Percentiles rank a stretch among this genome's conserved stretches.
These are phyloP conservation scores for Acer campestre DNA, from an alignment of 345 rosid species.

Conservation along the genomic window DNA sequence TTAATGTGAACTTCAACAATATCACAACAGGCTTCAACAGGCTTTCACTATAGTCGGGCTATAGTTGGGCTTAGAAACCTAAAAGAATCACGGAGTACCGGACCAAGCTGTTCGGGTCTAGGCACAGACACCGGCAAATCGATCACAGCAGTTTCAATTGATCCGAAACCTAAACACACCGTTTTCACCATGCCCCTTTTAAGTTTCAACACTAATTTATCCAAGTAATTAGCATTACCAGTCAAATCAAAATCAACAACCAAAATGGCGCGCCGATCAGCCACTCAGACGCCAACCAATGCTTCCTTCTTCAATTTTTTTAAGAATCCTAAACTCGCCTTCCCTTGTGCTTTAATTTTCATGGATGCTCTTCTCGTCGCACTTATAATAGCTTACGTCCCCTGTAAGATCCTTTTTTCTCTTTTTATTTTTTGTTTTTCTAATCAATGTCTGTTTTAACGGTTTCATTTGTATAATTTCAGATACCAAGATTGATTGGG, in stretches of 20 bases:
- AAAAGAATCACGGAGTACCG: no score
- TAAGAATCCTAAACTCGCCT: constrained; percentile 37
- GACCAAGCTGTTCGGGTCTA: neutral
- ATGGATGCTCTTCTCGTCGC: constrained; percentile 66
- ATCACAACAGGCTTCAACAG: no score
- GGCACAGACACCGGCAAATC: neutral
- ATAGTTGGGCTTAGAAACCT: neutral
- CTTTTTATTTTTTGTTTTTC: neutral
- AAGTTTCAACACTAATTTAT: no score
- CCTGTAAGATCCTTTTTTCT: constrained; percentile 52
- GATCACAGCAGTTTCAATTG: no score
- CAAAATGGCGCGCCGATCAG: constrained; percentile 35
- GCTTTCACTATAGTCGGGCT: no score
- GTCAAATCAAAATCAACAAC: constrained; percentile 13
- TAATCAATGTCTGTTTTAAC: neutral
- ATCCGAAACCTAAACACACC: neutral
- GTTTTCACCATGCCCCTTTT: neutral
- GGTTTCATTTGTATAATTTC: constrained; percentile 19
- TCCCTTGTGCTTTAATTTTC: constrained; percentile 51
- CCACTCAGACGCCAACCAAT: constrained; percentile 27
- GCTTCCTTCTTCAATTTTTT: constrained; percentile 28
- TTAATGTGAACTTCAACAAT: no score
- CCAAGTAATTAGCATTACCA: neutral
- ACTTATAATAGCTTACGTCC: constrained; percentile 76
- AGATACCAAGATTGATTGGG: constrained; percentile 99